These are phyloP conservation scores for Talaromyces ruber DNA, from an alignment of 495 filamentous ascomycete genomes.

Conservation along the genomic window DNA sequence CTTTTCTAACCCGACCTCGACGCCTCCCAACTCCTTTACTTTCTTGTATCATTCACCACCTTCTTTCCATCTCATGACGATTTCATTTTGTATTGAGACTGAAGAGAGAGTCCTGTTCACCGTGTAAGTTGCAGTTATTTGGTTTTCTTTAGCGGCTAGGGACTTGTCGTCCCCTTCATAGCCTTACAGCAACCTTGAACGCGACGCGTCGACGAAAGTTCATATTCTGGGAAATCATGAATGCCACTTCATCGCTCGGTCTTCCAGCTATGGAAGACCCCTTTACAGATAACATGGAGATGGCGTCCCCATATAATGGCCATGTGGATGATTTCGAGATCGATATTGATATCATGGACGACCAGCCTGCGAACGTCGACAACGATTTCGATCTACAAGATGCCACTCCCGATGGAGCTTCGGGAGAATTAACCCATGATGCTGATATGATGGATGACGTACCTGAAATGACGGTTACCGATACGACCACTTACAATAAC, in stretches of 20 bases:
- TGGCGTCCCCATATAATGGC: slow-evolving; percentile 38
- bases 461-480: slow-evolving; percentile 31
- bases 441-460: slow-evolving; percentile 44
- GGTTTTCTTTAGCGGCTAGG: not conserved
- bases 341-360: slow-evolving; percentile 59
- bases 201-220: not conserved
- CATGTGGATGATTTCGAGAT: slow-evolving; percentile 65
- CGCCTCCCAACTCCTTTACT: not conserved
- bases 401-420: slow-evolving; percentile 22
- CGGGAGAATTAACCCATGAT: slow-evolving; percentile 26
- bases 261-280: slow-evolving; percentile 34
- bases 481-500: slow-evolving; percentile 22
- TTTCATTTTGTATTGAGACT: not conserved
- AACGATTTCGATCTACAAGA: slow-evolving; percentile 57
- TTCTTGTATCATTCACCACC: not conserved
- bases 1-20: not conserved
- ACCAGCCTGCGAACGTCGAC: slow-evolving; percentile 40
- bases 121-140: not conserved
- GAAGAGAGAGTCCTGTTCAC: not conserved
- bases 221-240: slow-evolving; percentile 27
- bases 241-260: slow-evolving; percentile 22
- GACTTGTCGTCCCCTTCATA: not conserved
- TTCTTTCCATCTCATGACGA: slow-evolving; percentile 14
- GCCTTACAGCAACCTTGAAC: not conserved
- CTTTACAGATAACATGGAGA: slow-evolving; percentile 46